Evolutionary conservation across 371 early-diverging fungal genomes (phyloP).

Genomic region (Syncephalastrum contaminatum): DNA sequence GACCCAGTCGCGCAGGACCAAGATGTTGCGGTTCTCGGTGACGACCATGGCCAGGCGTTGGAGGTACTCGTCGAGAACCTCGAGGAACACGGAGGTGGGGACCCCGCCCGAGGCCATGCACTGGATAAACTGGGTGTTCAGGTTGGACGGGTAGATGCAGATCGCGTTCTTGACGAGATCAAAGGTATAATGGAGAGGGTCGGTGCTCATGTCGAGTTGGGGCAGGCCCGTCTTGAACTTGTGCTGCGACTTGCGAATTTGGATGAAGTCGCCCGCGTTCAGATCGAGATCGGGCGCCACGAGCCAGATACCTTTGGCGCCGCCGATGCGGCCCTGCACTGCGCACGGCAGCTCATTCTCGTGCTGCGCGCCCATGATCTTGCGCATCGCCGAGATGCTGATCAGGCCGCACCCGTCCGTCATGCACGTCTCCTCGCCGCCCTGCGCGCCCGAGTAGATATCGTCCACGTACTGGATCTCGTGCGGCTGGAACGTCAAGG

Average conservation of each 20-base stretch:
- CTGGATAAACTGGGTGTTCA: constrained; percentile 53
- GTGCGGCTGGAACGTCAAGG: constrained; percentile 33
- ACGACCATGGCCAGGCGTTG: constrained; percentile 27
- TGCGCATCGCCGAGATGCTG: constrained; percentile 44
- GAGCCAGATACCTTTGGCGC: constrained; percentile 53
- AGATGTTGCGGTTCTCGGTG: constrained; percentile 29
- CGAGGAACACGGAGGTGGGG: constrained; percentile 31
- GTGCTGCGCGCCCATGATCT: constrained; percentile 35
- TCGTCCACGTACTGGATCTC: constrained; percentile 37
- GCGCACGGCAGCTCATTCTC: constrained; percentile 42
- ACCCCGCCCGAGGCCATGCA: constrained; percentile 43
- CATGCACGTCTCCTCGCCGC: constrained; percentile 32
- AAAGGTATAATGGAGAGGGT: constrained; percentile 43
- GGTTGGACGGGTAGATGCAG: constrained; percentile 34
- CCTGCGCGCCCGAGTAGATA: constrained; percentile 14
- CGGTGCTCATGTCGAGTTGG: constrained; percentile 21
- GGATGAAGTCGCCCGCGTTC: constrained; percentile 32
- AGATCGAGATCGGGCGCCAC: constrained; percentile 34
- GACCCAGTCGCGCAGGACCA: constrained; percentile 39
- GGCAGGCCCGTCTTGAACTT: constrained; percentile 43
- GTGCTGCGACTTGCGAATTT: constrained; percentile 40
- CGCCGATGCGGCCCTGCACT: constrained; percentile 52
- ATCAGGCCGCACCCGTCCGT: constrained; percentile 55
- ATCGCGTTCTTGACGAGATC: constrained; percentile 40
- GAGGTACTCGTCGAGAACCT: constrained; percentile 37